phyloP scores from a whole-genome alignment of 768 basidiomycete species.

The Filobasidium wieringae region DNA sequence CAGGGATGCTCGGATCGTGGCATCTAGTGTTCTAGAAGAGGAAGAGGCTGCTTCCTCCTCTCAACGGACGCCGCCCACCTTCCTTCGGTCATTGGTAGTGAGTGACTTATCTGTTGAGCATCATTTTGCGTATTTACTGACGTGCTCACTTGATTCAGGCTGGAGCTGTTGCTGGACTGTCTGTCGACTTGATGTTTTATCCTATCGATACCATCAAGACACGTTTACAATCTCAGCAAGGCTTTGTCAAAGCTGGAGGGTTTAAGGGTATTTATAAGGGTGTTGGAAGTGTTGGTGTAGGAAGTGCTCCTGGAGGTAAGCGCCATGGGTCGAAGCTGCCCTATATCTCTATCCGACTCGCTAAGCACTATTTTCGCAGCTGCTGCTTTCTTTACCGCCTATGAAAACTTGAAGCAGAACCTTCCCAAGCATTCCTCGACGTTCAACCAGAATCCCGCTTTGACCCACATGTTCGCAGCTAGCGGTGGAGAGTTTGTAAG shows the following conservation, averaged over 20 bases:
- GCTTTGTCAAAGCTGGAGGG: slow-evolving; percentile 74
- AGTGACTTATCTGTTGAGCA: background rate
- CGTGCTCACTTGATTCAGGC: slow-evolving; percentile 37
- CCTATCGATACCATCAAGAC: slow-evolving; percentile 97
- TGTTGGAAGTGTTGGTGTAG: slow-evolving; percentile 83
- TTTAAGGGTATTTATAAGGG: slow-evolving; percentile 86
- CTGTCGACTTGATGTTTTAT: slow-evolving; percentile 91
- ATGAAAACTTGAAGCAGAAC: slow-evolving; percentile 72
- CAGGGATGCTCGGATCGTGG: background rate
- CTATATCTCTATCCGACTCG: too few species aligned
- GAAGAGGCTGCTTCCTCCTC: background rate
- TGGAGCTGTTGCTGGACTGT: slow-evolving; percentile 79
- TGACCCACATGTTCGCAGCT: slow-evolving; percentile 52
- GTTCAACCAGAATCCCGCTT: slow-evolving; percentile 41
- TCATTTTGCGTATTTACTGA: background rate
- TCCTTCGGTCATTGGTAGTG: slow-evolving; percentile 23
- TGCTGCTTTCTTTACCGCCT: slow-evolving; percentile 86
- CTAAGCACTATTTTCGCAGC: slow-evolving; percentile 45
- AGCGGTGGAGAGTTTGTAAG: slow-evolving; percentile 50
- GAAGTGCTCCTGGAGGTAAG: slow-evolving; percentile 87
- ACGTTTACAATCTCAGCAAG: slow-evolving; percentile 74
- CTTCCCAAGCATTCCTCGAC: slow-evolving; percentile 50
- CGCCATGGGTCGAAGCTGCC: background rate
- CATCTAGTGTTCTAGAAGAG: background rate
- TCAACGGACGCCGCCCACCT: slow-evolving; percentile 19